Evolutionary conservation across 2,329 filamentous ascomycete species (phyloP).

Genomic region (Paecilomyces fulvus): DNA sequence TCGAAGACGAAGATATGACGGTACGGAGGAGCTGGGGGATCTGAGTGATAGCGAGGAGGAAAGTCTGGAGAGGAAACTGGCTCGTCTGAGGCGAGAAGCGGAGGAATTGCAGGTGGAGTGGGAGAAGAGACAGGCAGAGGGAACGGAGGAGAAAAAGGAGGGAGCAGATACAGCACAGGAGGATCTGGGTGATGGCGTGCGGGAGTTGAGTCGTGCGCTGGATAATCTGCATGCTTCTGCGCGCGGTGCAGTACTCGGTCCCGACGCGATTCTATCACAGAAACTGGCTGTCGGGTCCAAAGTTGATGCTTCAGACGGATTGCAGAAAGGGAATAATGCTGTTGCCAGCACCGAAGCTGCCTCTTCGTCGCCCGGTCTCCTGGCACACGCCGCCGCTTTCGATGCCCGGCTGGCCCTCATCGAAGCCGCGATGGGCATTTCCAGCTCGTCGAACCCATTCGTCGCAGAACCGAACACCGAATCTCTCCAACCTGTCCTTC

Average conservation of each 20-base stretch:
- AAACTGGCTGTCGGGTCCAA: constrained; percentile 17
- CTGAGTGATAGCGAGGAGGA: constrained; percentile 74
- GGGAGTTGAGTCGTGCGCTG: constrained; percentile 62
- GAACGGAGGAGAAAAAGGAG: constrained; percentile 44
- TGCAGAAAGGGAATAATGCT: constrained; percentile 1
- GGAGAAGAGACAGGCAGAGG: constrained; percentile 40
- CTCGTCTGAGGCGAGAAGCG: constrained; percentile 73
- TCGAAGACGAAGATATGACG: constrained; percentile 45
- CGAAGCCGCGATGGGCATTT: constrained; percentile 74
- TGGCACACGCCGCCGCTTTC: constrained; percentile 79
- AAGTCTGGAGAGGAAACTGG: constrained; percentile 67
- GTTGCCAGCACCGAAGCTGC: constrained; percentile 4
- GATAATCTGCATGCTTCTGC: constrained; percentile 49
- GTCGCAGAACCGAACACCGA: constrained; percentile 42
- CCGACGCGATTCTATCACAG: constrained; percentile 27
- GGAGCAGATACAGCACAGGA: constrained; percentile 34
- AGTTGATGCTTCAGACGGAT: constrained; percentile 2
- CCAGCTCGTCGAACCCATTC: constrained; percentile 55
- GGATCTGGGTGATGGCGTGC: constrained; percentile 49
- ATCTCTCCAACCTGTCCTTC: constrained; percentile 60
- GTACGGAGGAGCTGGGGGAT: constrained; percentile 58
- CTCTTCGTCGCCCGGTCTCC: constrained; percentile 39
- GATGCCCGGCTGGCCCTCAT: constrained; percentile 70
- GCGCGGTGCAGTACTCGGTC: constrained; percentile 18
- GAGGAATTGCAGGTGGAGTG: constrained; percentile 58